Evolutionary conservation across 2,329 filamentous ascomycete genomes (phyloP), one percentile per base, ranked within the genome.

Genomic region (Diaporthe vexans): DNA sequence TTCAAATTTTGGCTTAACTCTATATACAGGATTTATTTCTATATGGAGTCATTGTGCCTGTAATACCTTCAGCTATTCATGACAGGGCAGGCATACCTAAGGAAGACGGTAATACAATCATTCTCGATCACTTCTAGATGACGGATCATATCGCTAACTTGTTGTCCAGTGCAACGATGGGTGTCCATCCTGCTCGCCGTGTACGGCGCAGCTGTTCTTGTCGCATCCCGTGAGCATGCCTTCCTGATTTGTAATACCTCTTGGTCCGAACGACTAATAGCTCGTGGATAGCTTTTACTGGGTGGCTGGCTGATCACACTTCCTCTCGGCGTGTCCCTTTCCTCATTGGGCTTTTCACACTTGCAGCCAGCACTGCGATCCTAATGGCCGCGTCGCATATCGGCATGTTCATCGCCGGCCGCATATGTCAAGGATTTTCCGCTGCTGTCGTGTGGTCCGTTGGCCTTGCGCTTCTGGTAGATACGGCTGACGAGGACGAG

Each of bases 401-500:
- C 57, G 63, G 59, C 7, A 72, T 75, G 43, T 72, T 65, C 26
- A 72, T 63, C 46, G 24, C 73, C 54, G 74, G 71, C 9, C 57
- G 74, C 19, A 52, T 73, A 21, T 67, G 73, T 4, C 59, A 70
- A 26, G 74, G 74, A n/a, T 21, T 75, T 35, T 68, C 74, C 24
- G 57, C 63, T 5, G 71, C 74, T 21, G 51, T 75, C 21, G 72
- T 73, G 3, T 73, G 65, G 51, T 73, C 74, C 13, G 74, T 74
- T 4, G 71, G 74, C 21, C 63, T 75, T 13, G 71, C 74, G 37
- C 74, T 75, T 24, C 59, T 75, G 24, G 71, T 75, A 17, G 74
- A 75, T 54, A 75, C 72, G 43, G 65, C 61, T 48, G 52, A 68
- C 35, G 58, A 68, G 10, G 71, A 71, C 4, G 63, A 70, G 63